Evolutionary conservation across 1,284 basidiomycete genomes (phyloP).

Genomic region (Coniferiporia weirii): DNA sequence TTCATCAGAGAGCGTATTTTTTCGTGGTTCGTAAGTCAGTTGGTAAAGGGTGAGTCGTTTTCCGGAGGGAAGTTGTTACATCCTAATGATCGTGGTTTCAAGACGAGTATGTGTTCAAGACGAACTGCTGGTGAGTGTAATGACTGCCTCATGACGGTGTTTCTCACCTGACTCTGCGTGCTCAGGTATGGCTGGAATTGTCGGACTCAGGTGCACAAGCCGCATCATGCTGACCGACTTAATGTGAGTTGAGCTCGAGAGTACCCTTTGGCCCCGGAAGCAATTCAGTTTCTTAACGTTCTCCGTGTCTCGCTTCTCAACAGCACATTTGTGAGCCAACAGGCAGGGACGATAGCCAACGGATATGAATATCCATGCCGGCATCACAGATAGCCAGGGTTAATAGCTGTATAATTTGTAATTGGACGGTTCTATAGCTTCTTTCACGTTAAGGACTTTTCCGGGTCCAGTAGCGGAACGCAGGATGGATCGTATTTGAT

Average conservation of each 20-base stretch:
- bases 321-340: conserved; percentile 16
- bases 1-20: conserved; percentile 3
- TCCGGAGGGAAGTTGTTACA: neutral
- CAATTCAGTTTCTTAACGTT: too few relatives aligned
- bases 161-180: neutral
- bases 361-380: neutral
- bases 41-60: conserved; percentile 10
- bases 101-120: conserved; percentile 10
- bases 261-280: too few relatives aligned
- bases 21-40: conserved; percentile 10
- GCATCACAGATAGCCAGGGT: neutral
- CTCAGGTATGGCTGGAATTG: conserved; percentile 19
- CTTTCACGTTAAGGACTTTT: neutral
- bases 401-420: neutral
- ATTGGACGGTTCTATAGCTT: neutral
- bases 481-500: too few relatives aligned
- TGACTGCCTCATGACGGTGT: neutral
- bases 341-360: conserved; percentile 4
- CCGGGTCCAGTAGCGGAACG: neutral
- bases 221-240: conserved; percentile 6
- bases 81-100: neutral
- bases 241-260: conserved; percentile 7
- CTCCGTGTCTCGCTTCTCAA: too few relatives aligned
- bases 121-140: conserved; percentile 14
- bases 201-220: conserved; percentile 12